Percentiles rank a stretch among this genome's conserved stretches.
Conservation (phyloP, 2,329 filamentous ascomycete species). For the Laburnicola sp. region DNA sequence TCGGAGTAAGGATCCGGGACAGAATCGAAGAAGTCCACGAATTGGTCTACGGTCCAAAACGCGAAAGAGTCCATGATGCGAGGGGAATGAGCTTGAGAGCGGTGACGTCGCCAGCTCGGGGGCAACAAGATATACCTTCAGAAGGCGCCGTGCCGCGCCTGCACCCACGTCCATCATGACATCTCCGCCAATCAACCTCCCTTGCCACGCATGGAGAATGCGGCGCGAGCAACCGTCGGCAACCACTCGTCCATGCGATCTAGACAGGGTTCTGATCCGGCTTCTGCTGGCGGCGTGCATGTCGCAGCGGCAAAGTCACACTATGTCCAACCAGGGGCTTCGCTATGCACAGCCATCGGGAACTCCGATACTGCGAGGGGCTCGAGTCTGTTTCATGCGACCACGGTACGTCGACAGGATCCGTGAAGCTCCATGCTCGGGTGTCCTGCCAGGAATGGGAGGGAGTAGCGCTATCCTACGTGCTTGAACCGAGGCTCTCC, state of each 20-base stretch:
- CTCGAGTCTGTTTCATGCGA: not conserved
- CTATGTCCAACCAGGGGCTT: not conserved
- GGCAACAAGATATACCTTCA: too few species aligned
- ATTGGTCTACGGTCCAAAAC: not conserved
- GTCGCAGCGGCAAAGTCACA: not conserved
- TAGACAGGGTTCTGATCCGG: not conserved
- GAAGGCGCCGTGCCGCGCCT: not conserved
- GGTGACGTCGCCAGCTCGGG: not conserved
- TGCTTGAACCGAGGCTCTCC: not conserved
- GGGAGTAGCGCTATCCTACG: not conserved
- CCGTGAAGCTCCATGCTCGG: not conserved
- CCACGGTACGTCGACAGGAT: too few species aligned
- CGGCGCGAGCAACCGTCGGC: not conserved
- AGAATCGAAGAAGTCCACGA: not conserved
- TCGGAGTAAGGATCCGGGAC: not conserved
- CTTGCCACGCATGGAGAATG: not conserved
- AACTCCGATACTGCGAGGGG: not conserved
- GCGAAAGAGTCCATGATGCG: not conserved
- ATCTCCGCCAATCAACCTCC: not conserved
- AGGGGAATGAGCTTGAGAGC: not conserved
- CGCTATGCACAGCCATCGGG: not conserved
- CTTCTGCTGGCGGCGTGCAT: too few species aligned
- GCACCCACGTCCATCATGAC: not conserved
- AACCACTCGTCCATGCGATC: not conserved
- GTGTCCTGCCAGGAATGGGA: not conserved